Evolutionary conservation across 2,329 filamentous ascomycete species (phyloP), one percentile per base, ranked within the genome.

Genomic region (Passalora sequoiae): DNA sequence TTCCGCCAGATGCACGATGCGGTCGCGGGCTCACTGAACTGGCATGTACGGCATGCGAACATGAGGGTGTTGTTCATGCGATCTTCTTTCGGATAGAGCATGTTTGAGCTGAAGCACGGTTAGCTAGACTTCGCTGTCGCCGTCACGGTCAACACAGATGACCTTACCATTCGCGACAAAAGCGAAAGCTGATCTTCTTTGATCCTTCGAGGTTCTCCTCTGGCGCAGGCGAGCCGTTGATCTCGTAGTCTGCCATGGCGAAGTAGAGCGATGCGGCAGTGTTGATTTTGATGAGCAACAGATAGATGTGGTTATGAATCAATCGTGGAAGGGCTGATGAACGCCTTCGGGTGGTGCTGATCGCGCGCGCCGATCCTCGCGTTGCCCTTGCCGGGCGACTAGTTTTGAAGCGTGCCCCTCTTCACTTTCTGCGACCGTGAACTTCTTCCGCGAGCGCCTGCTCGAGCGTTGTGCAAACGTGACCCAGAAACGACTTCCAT

Each of bases 81-180:
- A 69, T 98, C 89, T 74, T 98, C 94, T 70, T 94, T 92, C 38
- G 92, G 92, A 64, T 97, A 97, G 43, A 98, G 76, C 78, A 98
- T 86, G 75, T 98, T 98, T 60, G 89, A 95, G 73, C 83, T 86
- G 57, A 27, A 19, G 31, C 46, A 50, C 30, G 40, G 43, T 36
- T 20, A 51, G 45, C 19, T 29, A 9, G 33, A n/a, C n/a, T n/a
- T n/a, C 20, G 4, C 4, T 13, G 19, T 12, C 10, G 15, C 15
- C 12, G 7, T n/a, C 12, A 20, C 13, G 12, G 29, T 32, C 29
- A 6, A 7, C 21, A 8, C 17, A 31, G 15, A 41, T 31, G 20
- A 37, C 12, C 44, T 32, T 37, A 84, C 83, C 92, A 98, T 76
- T 98, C 92, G 59, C 88, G 89, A 74, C 92, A 98, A 77, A 98